Evolutionary conservation across 129 eudicot species (phyloP).

Genomic region (Dittrichia graveolens): DNA sequence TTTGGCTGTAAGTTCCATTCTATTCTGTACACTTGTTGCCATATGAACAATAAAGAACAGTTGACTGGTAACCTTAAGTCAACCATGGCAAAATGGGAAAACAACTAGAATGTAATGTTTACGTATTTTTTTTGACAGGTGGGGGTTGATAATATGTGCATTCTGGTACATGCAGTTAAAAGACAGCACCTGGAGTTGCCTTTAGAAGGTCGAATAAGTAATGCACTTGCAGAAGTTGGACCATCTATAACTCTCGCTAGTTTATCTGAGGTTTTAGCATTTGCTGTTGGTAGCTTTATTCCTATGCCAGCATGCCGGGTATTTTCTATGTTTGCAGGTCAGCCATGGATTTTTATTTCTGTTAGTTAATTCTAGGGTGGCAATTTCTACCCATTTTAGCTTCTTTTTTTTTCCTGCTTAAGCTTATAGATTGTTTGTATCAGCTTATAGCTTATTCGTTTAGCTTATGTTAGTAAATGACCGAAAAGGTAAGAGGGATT

Average conservation of each 20-base stretch:
- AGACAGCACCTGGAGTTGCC: slow-evolving; percentile 80
- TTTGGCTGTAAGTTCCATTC: slow-evolving; percentile 75
- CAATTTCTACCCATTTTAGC: neutral
- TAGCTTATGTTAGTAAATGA: too few species aligned
- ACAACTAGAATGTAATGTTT: neutral
- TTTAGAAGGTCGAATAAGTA: slow-evolving; percentile 87
- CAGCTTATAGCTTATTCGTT: too few species aligned
- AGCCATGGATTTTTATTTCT: slow-evolving; percentile 7
- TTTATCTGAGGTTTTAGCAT: slow-evolving; percentile 87
- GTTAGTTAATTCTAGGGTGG: neutral
- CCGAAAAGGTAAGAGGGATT: too few species aligned
- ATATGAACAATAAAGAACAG: slow-evolving; percentile 4
- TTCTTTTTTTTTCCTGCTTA: too few species aligned
- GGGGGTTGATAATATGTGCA: slow-evolving; percentile 99
- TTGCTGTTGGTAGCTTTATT: slow-evolving; percentile 97
- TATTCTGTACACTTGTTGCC: neutral
- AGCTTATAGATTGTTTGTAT: neutral
- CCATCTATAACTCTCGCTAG: slow-evolving; percentile 99
- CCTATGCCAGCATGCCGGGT: slow-evolving; percentile 99
- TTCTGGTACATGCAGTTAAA: slow-evolving; percentile 91
- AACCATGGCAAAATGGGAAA: slow-evolving; percentile 3
- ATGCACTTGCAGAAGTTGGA: slow-evolving; percentile 98
- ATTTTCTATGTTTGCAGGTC: slow-evolving; percentile 99
- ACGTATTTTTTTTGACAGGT: slow-evolving; percentile 52
- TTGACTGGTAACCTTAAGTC: slow-evolving; percentile 15